A percentile compares a stretch with the other conserved stretches of the same genome.
These are phyloP conservation scores for Prunus armeniaca DNA, from an alignment of 306 rosid genomes.

Conservation along the genomic window DNA sequence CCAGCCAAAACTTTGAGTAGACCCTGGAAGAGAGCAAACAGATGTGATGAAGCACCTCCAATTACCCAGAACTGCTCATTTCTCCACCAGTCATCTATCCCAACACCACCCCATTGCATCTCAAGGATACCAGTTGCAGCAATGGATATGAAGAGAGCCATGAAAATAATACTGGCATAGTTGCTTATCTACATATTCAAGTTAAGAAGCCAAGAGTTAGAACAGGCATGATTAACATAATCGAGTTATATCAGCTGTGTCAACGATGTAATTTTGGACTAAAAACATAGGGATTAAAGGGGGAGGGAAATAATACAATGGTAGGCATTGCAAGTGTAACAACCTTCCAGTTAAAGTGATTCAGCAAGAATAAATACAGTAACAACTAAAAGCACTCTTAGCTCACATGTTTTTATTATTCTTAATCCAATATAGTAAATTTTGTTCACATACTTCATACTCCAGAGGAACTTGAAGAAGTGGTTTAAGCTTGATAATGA, in stretches of 20 bases:
- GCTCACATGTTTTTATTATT: background rate
- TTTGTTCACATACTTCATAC: background rate
- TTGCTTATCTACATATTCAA: conserved; percentile 75
- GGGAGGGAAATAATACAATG: background rate
- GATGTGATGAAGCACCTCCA: conserved; percentile 92
- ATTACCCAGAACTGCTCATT: conserved; percentile 99
- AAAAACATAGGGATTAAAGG: background rate
- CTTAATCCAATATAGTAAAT: background rate
- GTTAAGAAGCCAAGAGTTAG: conserved; percentile 5
- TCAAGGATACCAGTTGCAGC: conserved; percentile 90
- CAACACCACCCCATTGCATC: conserved; percentile 98
- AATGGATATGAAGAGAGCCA: conserved; percentile 86
- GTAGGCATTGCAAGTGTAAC: background rate
- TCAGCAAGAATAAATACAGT: background rate
- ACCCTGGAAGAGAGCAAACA: conserved; percentile 89
- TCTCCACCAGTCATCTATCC: conserved; percentile 97
- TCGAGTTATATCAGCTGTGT: background rate
- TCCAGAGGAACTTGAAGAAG: background rate
- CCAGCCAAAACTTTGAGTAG: conserved; percentile 92
- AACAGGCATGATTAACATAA: background rate
- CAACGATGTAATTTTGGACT: background rate
- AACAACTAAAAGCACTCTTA: background rate
- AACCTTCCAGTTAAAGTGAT: background rate
- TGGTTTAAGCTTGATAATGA: background rate
- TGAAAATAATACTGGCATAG: conserved; percentile 87